These are phyloP conservation scores for Globisporangium cystogenes DNA, from an alignment of 352 stramenopile genomes.

Conservation along the genomic window DNA sequence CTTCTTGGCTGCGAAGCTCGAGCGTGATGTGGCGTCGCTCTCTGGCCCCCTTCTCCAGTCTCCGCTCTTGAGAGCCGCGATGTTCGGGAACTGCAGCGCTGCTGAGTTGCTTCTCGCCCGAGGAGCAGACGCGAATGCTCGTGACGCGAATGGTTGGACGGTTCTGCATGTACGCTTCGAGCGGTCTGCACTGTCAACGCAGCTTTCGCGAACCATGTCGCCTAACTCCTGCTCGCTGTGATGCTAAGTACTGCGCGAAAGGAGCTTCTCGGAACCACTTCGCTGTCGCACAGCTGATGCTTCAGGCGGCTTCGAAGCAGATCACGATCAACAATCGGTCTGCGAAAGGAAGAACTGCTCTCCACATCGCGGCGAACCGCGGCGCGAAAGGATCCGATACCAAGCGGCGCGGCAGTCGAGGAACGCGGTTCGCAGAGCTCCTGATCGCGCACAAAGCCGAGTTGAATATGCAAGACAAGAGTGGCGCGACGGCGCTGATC, in stretches of 20 bases:
- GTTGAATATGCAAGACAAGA: conserved; percentile 31
- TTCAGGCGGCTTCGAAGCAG: conserved; percentile 12
- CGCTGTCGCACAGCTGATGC: conserved; percentile 28
- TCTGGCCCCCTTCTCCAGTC: conserved; percentile 25
- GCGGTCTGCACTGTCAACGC: background rate
- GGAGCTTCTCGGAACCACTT: conserved; percentile 24
- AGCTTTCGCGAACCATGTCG: background rate
- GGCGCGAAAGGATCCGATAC: background rate
- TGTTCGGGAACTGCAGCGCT: conserved; percentile 36
- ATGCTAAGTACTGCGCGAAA: conserved; percentile 40
- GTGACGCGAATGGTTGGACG: conserved; percentile 57
- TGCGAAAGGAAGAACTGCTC: conserved; percentile 41
- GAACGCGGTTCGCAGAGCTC: conserved; percentile 17
- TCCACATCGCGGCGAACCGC: conserved; percentile 30
- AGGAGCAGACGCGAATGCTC: conserved; percentile 24
- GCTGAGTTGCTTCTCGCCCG: conserved; percentile 36
- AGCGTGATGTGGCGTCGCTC: conserved; percentile 15
- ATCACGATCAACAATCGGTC: conserved; percentile 33
- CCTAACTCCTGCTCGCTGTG: background rate
- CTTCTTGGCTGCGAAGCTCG: conserved; percentile 29
- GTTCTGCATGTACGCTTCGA: conserved; percentile 39
- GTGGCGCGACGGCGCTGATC: conserved; percentile 34
- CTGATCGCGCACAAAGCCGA: conserved; percentile 25
- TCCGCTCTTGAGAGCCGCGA: conserved; percentile 37
- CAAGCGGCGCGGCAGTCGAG: background rate